A percentile compares a stretch with the other conserved stretches of the same genome.
phyloP scores from a whole-genome alignment of 768 basidiomycete species.

The Chalciporus chontae region DNA sequence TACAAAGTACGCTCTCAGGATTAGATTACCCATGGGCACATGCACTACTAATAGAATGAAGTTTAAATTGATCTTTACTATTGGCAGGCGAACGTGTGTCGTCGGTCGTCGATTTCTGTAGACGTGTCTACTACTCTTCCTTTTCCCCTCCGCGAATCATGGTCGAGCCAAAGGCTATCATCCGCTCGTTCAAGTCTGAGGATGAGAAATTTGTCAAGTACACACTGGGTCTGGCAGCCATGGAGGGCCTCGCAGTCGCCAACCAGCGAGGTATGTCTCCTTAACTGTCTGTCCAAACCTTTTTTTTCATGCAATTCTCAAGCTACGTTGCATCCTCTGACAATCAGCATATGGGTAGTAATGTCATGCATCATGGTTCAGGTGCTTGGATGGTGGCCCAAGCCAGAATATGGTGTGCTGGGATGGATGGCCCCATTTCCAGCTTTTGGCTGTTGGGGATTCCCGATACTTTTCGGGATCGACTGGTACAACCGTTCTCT shows the following conservation, averaged over 20 bases:
- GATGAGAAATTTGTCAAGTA: conserved; percentile 67
- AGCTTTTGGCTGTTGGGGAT: conserved; percentile 58
- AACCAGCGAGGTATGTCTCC: conserved; percentile 50
- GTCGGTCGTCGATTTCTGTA: background rate
- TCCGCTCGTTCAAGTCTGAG: conserved; percentile 46
- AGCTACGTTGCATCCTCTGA: conserved; percentile 60
- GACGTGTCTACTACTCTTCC: background rate
- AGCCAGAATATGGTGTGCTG: conserved; percentile 37
- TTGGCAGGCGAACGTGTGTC: conserved; percentile 9
- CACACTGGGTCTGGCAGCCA: conserved; percentile 57
- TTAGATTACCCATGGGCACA: too few relatives aligned
- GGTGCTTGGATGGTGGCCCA: conserved; percentile 68
- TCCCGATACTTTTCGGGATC: conserved; percentile 60
- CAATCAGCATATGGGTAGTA: conserved; percentile 57
- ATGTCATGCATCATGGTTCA: conserved; percentile 58
- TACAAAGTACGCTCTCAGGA: too few relatives aligned
- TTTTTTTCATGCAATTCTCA: background rate
- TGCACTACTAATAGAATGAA: too few relatives aligned
- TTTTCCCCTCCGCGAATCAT: conserved; percentile 23
- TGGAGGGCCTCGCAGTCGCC: conserved; percentile 66
- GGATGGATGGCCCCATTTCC: conserved; percentile 62
- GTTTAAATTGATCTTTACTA: too few relatives aligned
- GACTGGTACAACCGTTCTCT: conserved; percentile 56
- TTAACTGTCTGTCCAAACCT: background rate
- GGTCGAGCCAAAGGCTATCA: conserved; percentile 42